Evolutionary conservation across 106 monocot genomes (phyloP), one percentile per base, ranked within the genome.

Genomic region (Iris macrosiphon): DNA sequence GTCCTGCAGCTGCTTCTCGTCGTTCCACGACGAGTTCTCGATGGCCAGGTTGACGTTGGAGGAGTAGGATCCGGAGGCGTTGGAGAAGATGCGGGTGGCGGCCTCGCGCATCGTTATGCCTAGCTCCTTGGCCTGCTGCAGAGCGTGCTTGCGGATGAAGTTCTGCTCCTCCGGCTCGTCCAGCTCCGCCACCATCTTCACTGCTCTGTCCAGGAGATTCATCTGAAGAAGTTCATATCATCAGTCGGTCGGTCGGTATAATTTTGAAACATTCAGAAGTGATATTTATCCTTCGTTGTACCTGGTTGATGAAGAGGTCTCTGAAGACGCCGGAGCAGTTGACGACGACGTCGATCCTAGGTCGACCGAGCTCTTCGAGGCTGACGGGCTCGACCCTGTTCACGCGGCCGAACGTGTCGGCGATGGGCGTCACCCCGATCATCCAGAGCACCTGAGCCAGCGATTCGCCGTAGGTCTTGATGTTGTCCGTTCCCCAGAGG

Each of bases 231-330:
- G 13, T n/a, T n/a, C n/a, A n/a, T n/a, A n/a, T n/a, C n/a, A n/a
- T n/a, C n/a, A n/a, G n/a, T n/a, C n/a, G n/a, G n/a, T n/a, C n/a
- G n/a, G n/a, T n/a, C n/a, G n/a, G n/a, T n/a, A n/a, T n/a, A n/a
- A n/a, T n/a, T n/a, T n/a, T n/a, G n/a, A n/a, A n/a, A n/a, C n/a
- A n/a, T n/a, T n/a, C n/a, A n/a, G n/a, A n/a, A n/a, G n/a, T n/a
- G n/a, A n/a, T n/a, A n/a, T n/a, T n/a, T n/a, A n/a, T n/a, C n/a
- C n/a, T n/a, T n/a, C n/a, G n/a, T 7, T 23, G 16, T 49, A 82
- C 82, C 72, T 85, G 84, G 33, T 85, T 85, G 69, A 85, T 80
- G 79, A 85, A 85, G 28, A 85, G 79, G 30, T 85, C 85, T 29
- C 85, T 59, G 70, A 85, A 85, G 33, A 85, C 85, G 4, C 85